These are phyloP conservation scores for Tylopilus rubrobrunneus DNA, from an alignment of 768 basidiomycete species.

Conservation along the genomic window DNA sequence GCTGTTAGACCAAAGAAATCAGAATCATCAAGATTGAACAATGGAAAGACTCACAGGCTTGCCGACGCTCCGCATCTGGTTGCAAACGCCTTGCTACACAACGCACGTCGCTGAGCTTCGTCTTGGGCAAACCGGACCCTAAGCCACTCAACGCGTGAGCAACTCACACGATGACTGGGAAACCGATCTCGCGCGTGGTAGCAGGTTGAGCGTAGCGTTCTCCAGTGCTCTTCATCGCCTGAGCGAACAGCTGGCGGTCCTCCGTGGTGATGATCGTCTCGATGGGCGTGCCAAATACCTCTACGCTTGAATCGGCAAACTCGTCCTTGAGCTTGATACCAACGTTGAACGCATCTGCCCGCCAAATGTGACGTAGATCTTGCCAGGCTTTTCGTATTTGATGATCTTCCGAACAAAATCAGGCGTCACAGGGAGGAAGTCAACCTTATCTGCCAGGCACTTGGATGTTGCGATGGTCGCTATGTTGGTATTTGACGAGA, in stretches of 20 bases:
- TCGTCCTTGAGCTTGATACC: conserved; percentile 98
- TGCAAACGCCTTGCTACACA: conserved; percentile 96
- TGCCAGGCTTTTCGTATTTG: conserved; percentile 97
- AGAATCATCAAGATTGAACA: no score
- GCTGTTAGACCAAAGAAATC: no score
- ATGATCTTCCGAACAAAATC: conserved; percentile 98
- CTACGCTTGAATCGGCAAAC: conserved; percentile 82
- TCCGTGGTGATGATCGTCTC: conserved; percentile 97
- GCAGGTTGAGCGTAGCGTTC: conserved; percentile 90
- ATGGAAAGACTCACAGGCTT: conserved; percentile 38
- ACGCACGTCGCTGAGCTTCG: conserved; percentile 79
- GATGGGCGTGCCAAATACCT: conserved; percentile 95
- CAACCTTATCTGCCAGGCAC: conserved; percentile 98
- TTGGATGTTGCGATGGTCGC: conserved; percentile 98
- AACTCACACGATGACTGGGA: conserved; percentile 93
- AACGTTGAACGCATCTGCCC: conserved; percentile 95
- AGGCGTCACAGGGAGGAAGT: conserved; percentile 97
- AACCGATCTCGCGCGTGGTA: conserved; percentile 84
- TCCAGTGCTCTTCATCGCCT: conserved; percentile 92
- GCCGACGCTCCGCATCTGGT: conserved; percentile 68
- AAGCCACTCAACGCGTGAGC: conserved; percentile 97
- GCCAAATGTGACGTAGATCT: conserved; percentile 98
- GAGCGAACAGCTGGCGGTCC: conserved; percentile 91
- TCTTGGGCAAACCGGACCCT: conserved; percentile 91
- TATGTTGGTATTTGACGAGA: conserved; percentile 95